Percentiles rank a stretch among this genome's conserved stretches.
Conservation (phyloP, 2,329 filamentous ascomycete genomes). For the Zymoseptoria crescenta region DNA sequence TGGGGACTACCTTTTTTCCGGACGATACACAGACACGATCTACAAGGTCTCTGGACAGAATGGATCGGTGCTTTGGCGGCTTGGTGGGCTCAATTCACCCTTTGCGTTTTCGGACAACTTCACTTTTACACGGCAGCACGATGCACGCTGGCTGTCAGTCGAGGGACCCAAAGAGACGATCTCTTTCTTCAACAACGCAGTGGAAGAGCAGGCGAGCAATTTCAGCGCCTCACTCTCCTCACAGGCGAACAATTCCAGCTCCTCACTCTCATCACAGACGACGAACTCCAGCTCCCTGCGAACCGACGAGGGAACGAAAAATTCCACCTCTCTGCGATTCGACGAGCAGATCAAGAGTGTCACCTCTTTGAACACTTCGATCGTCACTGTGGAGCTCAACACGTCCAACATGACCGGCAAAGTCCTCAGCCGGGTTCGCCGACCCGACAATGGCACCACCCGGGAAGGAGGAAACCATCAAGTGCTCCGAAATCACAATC, state of each 20-base stretch:
- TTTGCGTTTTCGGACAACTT: slow-evolving; percentile 24
- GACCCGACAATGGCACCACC: slow-evolving; percentile 28
- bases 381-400: neutral
- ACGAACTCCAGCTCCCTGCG: too few species aligned
- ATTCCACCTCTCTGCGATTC: too few species aligned
- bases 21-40: slow-evolving; percentile 32
- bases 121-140: slow-evolving; percentile 32
- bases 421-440: slow-evolving; percentile 20
- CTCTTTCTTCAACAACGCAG: slow-evolving; percentile 9
- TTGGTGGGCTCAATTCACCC: slow-evolving; percentile 25
- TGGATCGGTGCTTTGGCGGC: slow-evolving; percentile 32
- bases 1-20: slow-evolving; percentile 34
- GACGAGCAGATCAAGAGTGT: too few species aligned
- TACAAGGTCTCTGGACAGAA: slow-evolving; percentile 32
- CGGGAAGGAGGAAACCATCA: slow-evolving; percentile 29
- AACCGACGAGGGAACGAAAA: too few species aligned
- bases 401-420: neutral
- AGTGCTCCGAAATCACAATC: slow-evolving; percentile 29
- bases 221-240: neutral
- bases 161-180: slow-evolving; percentile 2
- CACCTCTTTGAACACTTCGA: neutral
- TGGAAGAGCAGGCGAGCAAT: neutral
- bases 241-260: neutral
- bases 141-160: slow-evolving; percentile 9
- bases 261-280: neutral